Evolutionary conservation across 805 yeast genomes (phyloP).

Genomic region (Wickerhamomyces sydowiorum): DNA sequence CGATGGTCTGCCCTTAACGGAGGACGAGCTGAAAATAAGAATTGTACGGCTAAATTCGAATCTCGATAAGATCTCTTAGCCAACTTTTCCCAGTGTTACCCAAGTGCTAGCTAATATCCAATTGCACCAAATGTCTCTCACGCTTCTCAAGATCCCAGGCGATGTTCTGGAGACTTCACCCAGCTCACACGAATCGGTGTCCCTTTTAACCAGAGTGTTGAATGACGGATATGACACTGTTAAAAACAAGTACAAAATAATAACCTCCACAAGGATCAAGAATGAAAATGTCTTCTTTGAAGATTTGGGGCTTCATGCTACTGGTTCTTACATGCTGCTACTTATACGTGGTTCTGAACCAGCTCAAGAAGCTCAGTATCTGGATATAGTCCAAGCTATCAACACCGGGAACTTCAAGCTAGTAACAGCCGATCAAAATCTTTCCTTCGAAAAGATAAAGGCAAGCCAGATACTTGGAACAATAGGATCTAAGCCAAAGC

Average conservation of each 20-base stretch:
- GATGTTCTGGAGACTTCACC: neutral
- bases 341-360: slow-evolving; percentile 4
- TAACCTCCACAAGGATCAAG: slow-evolving; percentile 16
- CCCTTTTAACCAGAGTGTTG: slow-evolving; percentile 10
- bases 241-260: slow-evolving; percentile 13
- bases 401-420: neutral
- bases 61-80: too few relatives aligned
- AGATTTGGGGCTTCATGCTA: slow-evolving; percentile 14
- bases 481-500: slow-evolving; percentile 8
- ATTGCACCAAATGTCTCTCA: neutral
- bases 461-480: slow-evolving; percentile 11
- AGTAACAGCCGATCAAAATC: neutral
- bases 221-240: slow-evolving; percentile 12
- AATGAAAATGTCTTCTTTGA: slow-evolving; percentile 6
- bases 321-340: slow-evolving; percentile 10
- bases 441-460: slow-evolving; percentile 1
- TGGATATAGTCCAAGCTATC: neutral
- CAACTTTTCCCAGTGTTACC: too few relatives aligned
- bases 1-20: too few relatives aligned
- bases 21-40: too few relatives aligned
- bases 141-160: neutral
- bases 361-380: neutral
- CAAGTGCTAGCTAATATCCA: too few relatives aligned
- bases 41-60: too few relatives aligned
- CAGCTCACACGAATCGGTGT: slow-evolving; percentile 3